Conservation (phyloP, 768 basidiomycete genomes). For the Russula olivacea region DNA sequence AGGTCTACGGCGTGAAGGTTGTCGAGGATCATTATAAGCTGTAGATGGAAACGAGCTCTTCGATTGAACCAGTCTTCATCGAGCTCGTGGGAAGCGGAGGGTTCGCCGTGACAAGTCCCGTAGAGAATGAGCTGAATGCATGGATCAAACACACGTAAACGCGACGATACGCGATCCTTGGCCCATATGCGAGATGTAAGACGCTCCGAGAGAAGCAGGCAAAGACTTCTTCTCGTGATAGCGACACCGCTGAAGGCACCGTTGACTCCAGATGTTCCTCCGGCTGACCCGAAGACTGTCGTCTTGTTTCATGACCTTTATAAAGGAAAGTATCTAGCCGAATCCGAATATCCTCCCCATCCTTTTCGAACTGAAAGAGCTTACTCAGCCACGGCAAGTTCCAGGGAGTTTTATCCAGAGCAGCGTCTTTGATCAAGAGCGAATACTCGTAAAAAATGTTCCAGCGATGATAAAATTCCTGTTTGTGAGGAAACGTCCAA, state of each 20-base stretch:
- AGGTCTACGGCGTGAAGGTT: conserved; percentile 23
- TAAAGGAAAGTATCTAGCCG: conserved; percentile 7
- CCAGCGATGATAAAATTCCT: conserved; percentile 4
- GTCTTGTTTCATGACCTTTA: background rate
- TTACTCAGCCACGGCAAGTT: conserved; percentile 2
- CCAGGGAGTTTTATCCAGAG: conserved; percentile 14
- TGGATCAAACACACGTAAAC: conserved; percentile 9
- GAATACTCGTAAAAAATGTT: conserved; percentile 15
- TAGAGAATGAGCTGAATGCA: conserved; percentile 31
- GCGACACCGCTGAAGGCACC: background rate
- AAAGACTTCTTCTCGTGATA: conserved; percentile 4
- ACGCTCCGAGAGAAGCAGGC: background rate
- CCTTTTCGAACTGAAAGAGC: conserved; percentile 14
- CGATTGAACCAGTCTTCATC: conserved; percentile 36
- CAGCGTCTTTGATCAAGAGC: conserved; percentile 7
- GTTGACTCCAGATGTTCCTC: background rate
- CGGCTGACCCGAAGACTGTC: background rate
- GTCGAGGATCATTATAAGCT: conserved; percentile 46
- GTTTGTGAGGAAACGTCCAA: conserved; percentile 13
- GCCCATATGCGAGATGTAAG: conserved; percentile 3
- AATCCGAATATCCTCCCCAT: conserved; percentile 5
- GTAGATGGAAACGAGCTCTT: conserved; percentile 42
- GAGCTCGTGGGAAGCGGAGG: conserved; percentile 34
- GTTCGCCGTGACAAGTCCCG: conserved; percentile 33
- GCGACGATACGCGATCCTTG: background rate